Evolutionary conservation across 768 basidiomycete genomes (phyloP).

Genomic region (Russula earlei): DNA sequence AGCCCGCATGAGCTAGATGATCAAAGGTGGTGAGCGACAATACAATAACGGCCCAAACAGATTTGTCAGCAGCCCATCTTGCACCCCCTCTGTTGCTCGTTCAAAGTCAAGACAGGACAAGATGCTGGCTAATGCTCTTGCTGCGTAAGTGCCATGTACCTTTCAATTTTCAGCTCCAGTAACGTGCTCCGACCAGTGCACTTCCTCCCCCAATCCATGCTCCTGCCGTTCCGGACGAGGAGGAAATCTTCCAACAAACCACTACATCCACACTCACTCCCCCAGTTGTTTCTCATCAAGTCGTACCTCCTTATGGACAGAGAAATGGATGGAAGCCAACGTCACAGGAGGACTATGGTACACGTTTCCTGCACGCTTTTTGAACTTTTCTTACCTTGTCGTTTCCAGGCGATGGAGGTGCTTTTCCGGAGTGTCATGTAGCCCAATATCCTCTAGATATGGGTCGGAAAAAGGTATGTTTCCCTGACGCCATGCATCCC

Average conservation of each 20-base stretch:
- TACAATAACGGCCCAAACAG: slow-evolving; percentile 5
- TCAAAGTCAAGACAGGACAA: not conserved
- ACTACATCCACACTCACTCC: slow-evolving; percentile 25
- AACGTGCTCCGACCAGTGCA: slow-evolving; percentile 33
- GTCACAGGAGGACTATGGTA: slow-evolving; percentile 76
- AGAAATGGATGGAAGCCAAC: slow-evolving; percentile 81
- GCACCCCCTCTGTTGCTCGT: not conserved
- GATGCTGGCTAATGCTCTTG: slow-evolving; percentile 52
- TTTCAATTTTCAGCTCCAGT: slow-evolving; percentile 8
- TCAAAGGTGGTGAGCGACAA: too few relatives aligned
- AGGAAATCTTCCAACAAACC: slow-evolving; percentile 38
- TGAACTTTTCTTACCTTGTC: slow-evolving; percentile 1
- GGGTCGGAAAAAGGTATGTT: slow-evolving; percentile 84
- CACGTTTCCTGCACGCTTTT: slow-evolving; percentile 25
- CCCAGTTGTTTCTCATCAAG: slow-evolving; percentile 39
- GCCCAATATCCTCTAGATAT: slow-evolving; percentile 96
- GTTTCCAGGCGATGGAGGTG: slow-evolving; percentile 63
- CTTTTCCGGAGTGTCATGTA: slow-evolving; percentile 91
- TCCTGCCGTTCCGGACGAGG: slow-evolving; percentile 48
- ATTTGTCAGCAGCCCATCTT: not conserved
- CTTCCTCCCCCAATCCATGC: slow-evolving; percentile 59
- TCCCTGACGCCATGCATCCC: not conserved
- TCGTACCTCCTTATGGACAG: slow-evolving; percentile 78
- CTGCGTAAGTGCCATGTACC: slow-evolving; percentile 46
- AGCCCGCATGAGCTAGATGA: too few relatives aligned